Percentiles rank a stretch among this genome's conserved stretches.
phyloP scores from a whole-genome alignment of 306 rosid genomes.

The Acmispon strigosus region DNA sequence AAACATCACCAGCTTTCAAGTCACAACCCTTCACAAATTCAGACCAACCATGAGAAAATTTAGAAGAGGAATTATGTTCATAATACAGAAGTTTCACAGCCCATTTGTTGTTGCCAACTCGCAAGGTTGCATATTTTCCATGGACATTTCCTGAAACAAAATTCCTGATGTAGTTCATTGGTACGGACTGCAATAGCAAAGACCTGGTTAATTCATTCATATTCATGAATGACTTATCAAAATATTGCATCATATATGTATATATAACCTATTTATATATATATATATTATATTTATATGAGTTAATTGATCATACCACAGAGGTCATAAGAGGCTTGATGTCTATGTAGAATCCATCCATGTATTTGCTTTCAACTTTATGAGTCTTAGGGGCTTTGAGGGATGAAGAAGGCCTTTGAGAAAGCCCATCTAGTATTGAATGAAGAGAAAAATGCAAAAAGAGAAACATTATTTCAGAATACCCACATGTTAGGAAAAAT shows the following conservation, averaged over 20 bases:
- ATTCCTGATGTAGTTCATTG: background rate
- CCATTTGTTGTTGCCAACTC: background rate
- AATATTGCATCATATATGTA: background rate
- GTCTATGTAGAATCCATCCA: background rate
- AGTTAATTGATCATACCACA: background rate
- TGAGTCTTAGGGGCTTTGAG: background rate
- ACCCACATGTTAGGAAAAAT: no score
- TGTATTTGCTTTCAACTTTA: background rate
- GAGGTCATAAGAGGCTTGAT: background rate
- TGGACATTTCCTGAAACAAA: background rate
- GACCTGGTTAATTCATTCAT: background rate
- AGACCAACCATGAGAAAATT: conserved; percentile 16
- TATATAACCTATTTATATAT: no score
- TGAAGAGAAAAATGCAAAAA: background rate
- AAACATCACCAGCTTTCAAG: conserved; percentile 24
- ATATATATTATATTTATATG: no score
- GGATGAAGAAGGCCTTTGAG: background rate
- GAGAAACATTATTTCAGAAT: background rate
- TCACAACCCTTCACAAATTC: background rate
- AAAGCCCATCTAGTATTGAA: background rate
- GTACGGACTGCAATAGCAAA: background rate
- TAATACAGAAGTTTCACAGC: background rate
- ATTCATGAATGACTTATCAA: background rate
- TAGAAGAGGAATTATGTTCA: no score
- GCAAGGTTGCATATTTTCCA: background rate